phyloP scores from a whole-genome alignment of 441 rosid genomes.

The Erodium trifolium region DNA sequence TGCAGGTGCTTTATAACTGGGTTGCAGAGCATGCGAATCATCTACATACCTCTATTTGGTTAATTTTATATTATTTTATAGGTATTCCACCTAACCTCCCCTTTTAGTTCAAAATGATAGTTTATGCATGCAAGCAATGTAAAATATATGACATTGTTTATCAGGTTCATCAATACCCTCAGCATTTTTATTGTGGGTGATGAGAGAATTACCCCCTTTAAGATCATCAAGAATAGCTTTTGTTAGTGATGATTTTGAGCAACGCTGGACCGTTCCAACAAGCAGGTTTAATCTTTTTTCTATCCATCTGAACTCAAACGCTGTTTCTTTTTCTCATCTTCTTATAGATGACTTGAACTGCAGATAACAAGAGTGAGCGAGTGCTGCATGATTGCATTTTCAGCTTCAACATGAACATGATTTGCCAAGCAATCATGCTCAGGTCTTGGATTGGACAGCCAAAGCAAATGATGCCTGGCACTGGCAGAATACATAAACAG shows the following conservation, averaged over 20 bases:
- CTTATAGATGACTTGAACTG: no score
- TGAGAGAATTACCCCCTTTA: constrained; percentile 51
- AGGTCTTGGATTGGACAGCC: no score
- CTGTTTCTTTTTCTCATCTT: no score
- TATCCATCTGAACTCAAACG: no score
- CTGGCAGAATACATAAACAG: no score
- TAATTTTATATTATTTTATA: constrained; percentile 46
- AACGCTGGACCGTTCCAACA: constrained; percentile 36
- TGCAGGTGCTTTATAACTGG: constrained; percentile 55
- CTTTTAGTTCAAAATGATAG: constrained; percentile 6
- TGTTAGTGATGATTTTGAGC: constrained; percentile 28
- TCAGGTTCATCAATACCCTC: constrained; percentile 63
- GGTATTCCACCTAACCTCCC: constrained; percentile 31
- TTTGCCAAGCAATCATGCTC: no score
- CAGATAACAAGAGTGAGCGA: no score
- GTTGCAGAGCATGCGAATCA: constrained; percentile 24
- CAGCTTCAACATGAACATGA: no score
- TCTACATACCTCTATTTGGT: constrained; percentile 32
- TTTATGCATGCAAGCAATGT: no score
- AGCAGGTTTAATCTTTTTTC: not conserved
- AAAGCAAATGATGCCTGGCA: no score
- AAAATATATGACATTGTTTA: constrained; percentile 14
- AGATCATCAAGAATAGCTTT: constrained; percentile 35
- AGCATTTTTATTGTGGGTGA: constrained; percentile 51
- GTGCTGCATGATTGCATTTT: no score